These are phyloP conservation scores for Arachis monticola DNA, from an alignment of 331 rosid species.

Conservation along the genomic window DNA sequence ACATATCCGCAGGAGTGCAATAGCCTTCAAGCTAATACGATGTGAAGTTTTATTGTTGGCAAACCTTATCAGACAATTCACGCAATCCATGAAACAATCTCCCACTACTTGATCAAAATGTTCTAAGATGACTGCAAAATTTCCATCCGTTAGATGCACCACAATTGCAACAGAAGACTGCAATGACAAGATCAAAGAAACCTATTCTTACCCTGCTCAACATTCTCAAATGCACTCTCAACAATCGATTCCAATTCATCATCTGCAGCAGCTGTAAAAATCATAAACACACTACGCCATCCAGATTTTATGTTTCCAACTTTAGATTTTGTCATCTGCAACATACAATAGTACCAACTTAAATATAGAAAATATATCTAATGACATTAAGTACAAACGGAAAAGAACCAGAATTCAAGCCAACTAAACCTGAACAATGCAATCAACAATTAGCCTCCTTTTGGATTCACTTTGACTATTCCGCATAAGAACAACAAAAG, in stretches of 20 bases:
- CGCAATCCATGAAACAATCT: constrained; percentile 99
- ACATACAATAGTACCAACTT: constrained; percentile 41
- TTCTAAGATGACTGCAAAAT: constrained; percentile 94
- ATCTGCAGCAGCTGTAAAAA: constrained; percentile 98
- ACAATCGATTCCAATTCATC: constrained; percentile 95
- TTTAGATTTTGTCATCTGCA: constrained; percentile 98
- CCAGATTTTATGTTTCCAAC: constrained; percentile 98
- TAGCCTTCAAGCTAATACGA: constrained; percentile 98
- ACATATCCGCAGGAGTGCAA: constrained; percentile 95
- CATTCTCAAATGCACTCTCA: constrained; percentile 99
- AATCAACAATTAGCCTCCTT: constrained; percentile 95
- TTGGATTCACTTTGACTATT: constrained; percentile 92
- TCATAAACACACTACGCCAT: constrained; percentile 97
- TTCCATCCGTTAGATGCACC: constrained; percentile 52
- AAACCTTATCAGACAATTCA: constrained; percentile 96
- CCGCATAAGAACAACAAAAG: constrained; percentile 99
- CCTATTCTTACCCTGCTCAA: constrained; percentile 83
- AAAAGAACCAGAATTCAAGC: constrained; percentile 25
- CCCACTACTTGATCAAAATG: constrained; percentile 99
- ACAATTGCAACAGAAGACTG: constrained; percentile 24
- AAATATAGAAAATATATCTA: constrained; percentile 26
- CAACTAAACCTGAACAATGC: constrained; percentile 89
- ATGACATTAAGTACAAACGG: constrained; percentile 15
- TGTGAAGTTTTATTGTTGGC: constrained; percentile 92
- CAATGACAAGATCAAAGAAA: constrained; percentile 37